Base-by-base conservation (phyloP, 1,139 yeast genomes). In the Yamadazyma trypodendri region DNA sequence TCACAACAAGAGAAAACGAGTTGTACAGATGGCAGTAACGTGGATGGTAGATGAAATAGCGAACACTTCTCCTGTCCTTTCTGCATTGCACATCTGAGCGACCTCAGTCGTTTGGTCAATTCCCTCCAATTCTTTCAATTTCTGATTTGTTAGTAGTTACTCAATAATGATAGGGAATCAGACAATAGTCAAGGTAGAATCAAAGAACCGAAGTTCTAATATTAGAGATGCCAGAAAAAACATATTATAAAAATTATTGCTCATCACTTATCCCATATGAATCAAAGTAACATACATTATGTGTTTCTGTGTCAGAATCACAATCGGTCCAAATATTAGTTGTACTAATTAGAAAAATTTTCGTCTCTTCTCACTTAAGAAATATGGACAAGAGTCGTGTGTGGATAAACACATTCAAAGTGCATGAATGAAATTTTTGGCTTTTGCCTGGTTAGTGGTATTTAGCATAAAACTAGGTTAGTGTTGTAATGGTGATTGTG, bases 141-240 rank as follows among this genome's bases (percentile, higher is more conserved):
- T 10, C 28, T 25, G 16, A 25, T 13, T 10, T 21, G 34, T 31
- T 31, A 31, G 28, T 31, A 20, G 34, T 23, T 24, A 17, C 11
- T 18, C 24, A 17, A 25, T 24, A 25, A 24, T 31, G 23, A 12
- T 16, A n/a, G 24, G 41, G 23, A 20, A 44, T 48, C 51, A 48
- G 51, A 48, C 36, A 43, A 28, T 45, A 43, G 48, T 48, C 50
- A 45, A 67, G 61, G 75, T 76, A 75, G 68, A 77, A 64, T 76
- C 82, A 76, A 73, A 65, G 81, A 74, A 70, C 77, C 61, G 61
- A 56, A 65, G 77, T 75, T 59, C 81, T 77, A 76, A 76, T 78
- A 77, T 76, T 77, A 77, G 82, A 77, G 82, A 77, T 77, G 83
- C 82, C 83, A 77, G 83, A 77, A 76, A 73, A 76, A 77, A 77